Base-by-base conservation (phyloP, 352 stramenopile species). In the Blastocystis sp. region DNA sequence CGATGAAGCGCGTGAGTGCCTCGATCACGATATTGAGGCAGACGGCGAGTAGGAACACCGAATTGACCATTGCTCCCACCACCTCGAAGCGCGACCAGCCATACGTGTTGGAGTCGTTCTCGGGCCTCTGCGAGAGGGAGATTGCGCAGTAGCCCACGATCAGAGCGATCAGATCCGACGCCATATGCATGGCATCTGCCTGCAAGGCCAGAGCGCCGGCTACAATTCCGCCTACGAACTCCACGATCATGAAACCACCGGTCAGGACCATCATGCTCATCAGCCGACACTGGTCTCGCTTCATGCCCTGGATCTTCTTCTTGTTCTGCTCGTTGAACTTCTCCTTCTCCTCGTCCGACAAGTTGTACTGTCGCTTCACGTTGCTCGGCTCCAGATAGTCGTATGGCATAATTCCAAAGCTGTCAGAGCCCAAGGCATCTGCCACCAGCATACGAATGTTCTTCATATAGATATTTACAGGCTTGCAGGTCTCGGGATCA, bases 121-220 rank as follows among this genome's bases (percentile, higher is more conserved):
- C 93, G 93, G 47, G 93, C 93, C 50, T 95, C 92, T 50, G 37
- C 20, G 78, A 62, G 24, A 89, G 53, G 4, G 78, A 76, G 18
- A 89, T 50, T 1, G 78, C 78, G 24, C 63, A 89, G 78, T 76
- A 89, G 24, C 56, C 78, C 3, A 89, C 56, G 76, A 89, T 73
- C 43, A 89, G 30, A 54, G 78, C 78, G 55, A 89, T 89, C 43
- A 89, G 95, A 91, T 96, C 94, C 81, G 95, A 95, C 24, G 95
- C 92, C 94, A 96, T 96, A 91, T 96, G 94, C 3, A 93, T 94
- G 18, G 94, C 94, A 73, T 96, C 94, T 18, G 93, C 93, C 82
- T 95, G 94, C 50, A 96, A 92, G 2, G 93, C 94, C 24, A 96
- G 91, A 37, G 94, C 95, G 79, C 95, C 95, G 16, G 93, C 94